Base-by-base conservation (phyloP, 2,329 filamentous ascomycete genomes). In the Colletotrichum eremochloae region DNA sequence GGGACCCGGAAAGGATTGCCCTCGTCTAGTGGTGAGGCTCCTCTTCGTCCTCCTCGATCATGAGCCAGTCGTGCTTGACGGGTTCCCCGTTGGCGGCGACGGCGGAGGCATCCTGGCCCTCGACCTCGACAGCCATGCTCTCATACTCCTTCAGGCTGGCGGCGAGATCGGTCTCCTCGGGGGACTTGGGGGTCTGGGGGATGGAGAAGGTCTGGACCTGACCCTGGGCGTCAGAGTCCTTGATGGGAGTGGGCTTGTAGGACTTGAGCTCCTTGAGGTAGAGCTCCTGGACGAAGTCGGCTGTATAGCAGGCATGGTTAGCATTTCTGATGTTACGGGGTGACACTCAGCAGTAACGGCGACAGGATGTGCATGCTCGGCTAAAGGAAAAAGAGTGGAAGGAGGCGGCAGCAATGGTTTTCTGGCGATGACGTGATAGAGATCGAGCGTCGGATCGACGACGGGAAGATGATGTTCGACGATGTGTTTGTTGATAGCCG, bases 231-330 rank as follows among this genome's bases (percentile, higher is more conserved):
- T 98, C 96, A 79, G 90, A 90, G 75, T 94, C 89, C 89, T 98
- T 97, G 86, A 96, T 82, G 77, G 91, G 87, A 69, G 93, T 87
- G 75, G 92, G 87, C 90, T 98, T 98, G 93, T 97, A 98, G 85
- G 91, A 90, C 87, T 96, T 96, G 82, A 99, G 91, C 86, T 98
- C 95, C 84, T 92, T 93, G 79, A 99, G 91, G 89, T 99, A 99
- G 81, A 99, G 90, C 83, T 98, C 96, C 86, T 98, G 96, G 79
- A 99, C 94, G 80, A 97, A 91, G 85, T 99, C 96, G 91, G 94
- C 96, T 98, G 81, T 76, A 63, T 36, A 44, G 33, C 53, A 63
- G 31, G 9, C 24, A 48, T 42, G 46, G 65, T 72, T 64, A 72
- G 65, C 56, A 52, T 20, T 53, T 53, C 31, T 56, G 8, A 36